A percentile compares a stretch with the other conserved stretches of the same genome.
Conservation (phyloP, 1,284 basidiomycete species). For the Cryptococcus maquisensis region DNA sequence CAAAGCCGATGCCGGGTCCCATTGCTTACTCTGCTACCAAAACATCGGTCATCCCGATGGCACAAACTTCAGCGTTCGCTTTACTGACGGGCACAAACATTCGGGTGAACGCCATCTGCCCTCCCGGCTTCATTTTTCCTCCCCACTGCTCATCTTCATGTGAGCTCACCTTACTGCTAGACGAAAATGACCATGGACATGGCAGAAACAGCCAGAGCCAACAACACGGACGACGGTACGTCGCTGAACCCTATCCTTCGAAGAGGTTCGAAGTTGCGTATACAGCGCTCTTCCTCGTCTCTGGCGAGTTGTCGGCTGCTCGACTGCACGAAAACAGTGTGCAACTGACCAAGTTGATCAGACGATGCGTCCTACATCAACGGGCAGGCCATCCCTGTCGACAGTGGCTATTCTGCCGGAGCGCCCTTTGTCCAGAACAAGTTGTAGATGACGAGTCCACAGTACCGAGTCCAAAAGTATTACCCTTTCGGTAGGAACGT, state of each 20-base stretch:
- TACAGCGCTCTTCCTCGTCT: constrained; percentile 80
- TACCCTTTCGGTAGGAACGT: too few relatives aligned
- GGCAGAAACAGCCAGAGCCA: constrained; percentile 70
- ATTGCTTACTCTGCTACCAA: constrained; percentile 86
- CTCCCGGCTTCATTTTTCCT: constrained; percentile 68
- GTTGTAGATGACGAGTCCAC: too few relatives aligned
- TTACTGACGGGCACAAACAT: constrained; percentile 76
- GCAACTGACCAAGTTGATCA: constrained; percentile 27
- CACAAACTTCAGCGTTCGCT: constrained; percentile 73
- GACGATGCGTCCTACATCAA: constrained; percentile 91
- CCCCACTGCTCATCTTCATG: too few relatives aligned
- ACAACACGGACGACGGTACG: constrained; percentile 70
- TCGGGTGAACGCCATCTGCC: constrained; percentile 88
- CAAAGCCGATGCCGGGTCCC: constrained; percentile 75
- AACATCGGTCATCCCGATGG: constrained; percentile 82
- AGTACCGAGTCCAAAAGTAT: too few relatives aligned
- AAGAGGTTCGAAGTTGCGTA: constrained; percentile 74
- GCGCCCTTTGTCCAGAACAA: constrained; percentile 52
- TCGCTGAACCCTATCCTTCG: constrained; percentile 79
- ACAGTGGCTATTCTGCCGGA: constrained; percentile 74
- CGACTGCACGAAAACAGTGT: background rate
- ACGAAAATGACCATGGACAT: constrained; percentile 56
- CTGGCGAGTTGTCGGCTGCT: constrained; percentile 55
- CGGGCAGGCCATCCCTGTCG: constrained; percentile 79
- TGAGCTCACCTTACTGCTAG: constrained; percentile 48